These are phyloP conservation scores for Neurospora intermedia DNA, from an alignment of 495 filamentous ascomycete genomes.

Conservation along the genomic window DNA sequence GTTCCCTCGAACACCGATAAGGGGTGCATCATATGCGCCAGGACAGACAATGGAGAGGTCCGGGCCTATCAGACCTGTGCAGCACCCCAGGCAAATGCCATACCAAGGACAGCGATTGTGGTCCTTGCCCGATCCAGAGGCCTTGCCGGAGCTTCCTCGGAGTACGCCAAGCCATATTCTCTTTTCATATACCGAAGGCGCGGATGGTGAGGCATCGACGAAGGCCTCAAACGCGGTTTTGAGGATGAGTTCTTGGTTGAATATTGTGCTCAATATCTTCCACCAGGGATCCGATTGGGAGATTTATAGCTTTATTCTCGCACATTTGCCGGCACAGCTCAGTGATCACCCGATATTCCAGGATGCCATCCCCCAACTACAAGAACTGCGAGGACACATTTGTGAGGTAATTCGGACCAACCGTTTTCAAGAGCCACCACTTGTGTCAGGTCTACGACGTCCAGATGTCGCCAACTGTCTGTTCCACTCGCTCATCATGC, in stretches of 20 bases:
- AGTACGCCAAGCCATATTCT: constrained; percentile 34
- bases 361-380: constrained; percentile 59
- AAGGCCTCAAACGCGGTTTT: constrained; percentile 31
- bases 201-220: constrained; percentile 2
- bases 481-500: constrained; percentile 70
- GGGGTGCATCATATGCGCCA: constrained; percentile 39
- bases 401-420: constrained; percentile 71
- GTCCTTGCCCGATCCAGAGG: constrained; percentile 41
- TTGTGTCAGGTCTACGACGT: constrained; percentile 64
- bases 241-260: constrained; percentile 65
- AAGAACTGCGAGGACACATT: constrained; percentile 61
- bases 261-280: constrained; percentile 60
- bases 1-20: constrained; percentile 23
- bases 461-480: constrained; percentile 81
- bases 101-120: constrained; percentile 36
- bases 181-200: constrained; percentile 13
- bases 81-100: constrained; percentile 24
- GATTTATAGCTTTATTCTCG: constrained; percentile 80
- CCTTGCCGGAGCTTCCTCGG: constrained; percentile 36
- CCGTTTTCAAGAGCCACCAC: constrained; percentile 65
- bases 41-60: constrained; percentile 28
- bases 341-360: constrained; percentile 80
- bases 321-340: constrained; percentile 78
- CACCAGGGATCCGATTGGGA: constrained; percentile 83
- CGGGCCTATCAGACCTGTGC: constrained; percentile 21